Evolutionary conservation across 306 rosid genomes (phyloP), one percentile per base, ranked within the genome.

Genomic region (Vigna mungo): DNA sequence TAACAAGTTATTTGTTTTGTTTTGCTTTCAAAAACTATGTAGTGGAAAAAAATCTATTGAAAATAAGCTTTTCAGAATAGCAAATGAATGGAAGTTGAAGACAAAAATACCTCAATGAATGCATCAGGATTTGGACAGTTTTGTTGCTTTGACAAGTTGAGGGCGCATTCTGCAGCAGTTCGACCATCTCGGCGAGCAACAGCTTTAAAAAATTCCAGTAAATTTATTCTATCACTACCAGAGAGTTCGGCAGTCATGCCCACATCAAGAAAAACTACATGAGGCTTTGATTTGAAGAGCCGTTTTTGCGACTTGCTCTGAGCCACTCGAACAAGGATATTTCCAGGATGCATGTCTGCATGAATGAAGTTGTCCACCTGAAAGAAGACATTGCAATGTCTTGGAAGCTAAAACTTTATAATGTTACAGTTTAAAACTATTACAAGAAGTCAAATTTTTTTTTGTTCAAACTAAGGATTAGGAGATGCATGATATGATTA

Each of bases 321-420:
- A 78, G 91, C 23, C 66, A 91, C 89, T 60, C 97, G 93, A 70
- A 95, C 99, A 71, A 95, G 97, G 90, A 95, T 95, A 86, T 95
- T 95, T 83, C 99, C 99, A 76, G 99, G 99, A 91, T 95, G 99
- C 99, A 95, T 95, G 81, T 95, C 99, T 52, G 99, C 99, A 78
- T 95, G 99, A 75, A 95, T 91, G 87, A 95, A 95, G 91, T 95
- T 95, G 91, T 95, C 99, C 86, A 92, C 99, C 99, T 95, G 97
- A 83, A 88, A 86, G 81, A 77, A 88, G 72, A 82, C 80, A 85
- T 27, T 48, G 39, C 59, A 65, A 60, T 52, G 37, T 66, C 55
- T 82, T 72, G 59, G 85, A 82, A 83, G 58, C 81, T 85, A 83
- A 55, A 82, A 83, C 77, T 66, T 68, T 27, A 76, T 12, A 3